These are phyloP conservation scores for Drechslera avenae DNA, from an alignment of 2,329 filamentous ascomycete genomes.

Conservation along the genomic window DNA sequence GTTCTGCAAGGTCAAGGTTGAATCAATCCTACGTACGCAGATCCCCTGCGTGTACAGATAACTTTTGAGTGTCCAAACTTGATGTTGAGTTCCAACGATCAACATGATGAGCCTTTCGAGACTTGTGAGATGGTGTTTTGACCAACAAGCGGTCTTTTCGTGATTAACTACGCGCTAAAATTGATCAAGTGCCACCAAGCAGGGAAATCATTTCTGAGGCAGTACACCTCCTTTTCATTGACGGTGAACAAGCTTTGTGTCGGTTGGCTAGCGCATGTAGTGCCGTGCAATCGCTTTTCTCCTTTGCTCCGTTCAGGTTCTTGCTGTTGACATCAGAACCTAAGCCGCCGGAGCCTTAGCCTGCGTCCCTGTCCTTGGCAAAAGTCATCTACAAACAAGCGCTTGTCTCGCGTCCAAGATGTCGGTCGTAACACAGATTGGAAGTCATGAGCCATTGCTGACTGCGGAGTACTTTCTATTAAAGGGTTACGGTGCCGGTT, in stretches of 20 bases:
- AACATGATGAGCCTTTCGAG: background rate
- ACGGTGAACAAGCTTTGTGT: background rate
- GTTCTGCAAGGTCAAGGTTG: background rate
- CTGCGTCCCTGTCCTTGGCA: constrained; percentile 4
- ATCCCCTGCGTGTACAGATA: background rate
- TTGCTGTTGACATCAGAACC: constrained; percentile 1
- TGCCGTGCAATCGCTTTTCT: background rate
- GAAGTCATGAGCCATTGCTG: background rate
- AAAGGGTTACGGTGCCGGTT: background rate
- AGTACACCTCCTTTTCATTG: background rate
- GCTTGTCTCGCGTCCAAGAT: background rate
- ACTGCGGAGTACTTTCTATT: background rate
- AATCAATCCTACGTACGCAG: constrained; percentile 1
- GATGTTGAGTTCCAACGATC: background rate
- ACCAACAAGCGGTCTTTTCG: no score
- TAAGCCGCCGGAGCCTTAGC: constrained; percentile 13
- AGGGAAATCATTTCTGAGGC: no score
- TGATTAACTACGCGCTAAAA: no score
- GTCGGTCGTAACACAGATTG: background rate
- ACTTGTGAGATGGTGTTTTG: background rate
- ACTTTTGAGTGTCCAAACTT: background rate
- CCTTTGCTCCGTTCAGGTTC: constrained; percentile 1
- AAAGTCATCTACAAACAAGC: background rate
- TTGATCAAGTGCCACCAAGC: no score
- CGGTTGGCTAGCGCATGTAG: background rate